phyloP scores from a whole-genome alignment of 805 yeast genomes.

The Metschnikowia matae region DNA sequence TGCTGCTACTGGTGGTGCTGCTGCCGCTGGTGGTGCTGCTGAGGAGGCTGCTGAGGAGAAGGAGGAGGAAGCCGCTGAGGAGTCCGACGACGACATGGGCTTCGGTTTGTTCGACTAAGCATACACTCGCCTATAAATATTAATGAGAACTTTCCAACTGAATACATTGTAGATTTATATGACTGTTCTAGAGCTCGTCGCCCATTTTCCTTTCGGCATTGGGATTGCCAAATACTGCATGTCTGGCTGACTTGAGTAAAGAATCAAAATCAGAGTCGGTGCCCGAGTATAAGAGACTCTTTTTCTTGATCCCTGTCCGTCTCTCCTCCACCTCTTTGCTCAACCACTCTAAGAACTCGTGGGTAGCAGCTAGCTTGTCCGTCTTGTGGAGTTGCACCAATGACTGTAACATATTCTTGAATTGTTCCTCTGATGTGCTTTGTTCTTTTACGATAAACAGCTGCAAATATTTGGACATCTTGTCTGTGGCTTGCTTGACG shows the following conservation, averaged over 20 bases:
- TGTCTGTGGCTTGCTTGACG: slow-evolving; percentile 20
- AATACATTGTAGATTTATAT: not conserved
- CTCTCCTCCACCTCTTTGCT: slow-evolving; percentile 37
- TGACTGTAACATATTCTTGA: slow-evolving; percentile 26
- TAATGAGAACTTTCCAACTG: slow-evolving; percentile 1
- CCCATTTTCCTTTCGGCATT: slow-evolving; percentile 58
- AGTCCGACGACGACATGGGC: slow-evolving; percentile 30
- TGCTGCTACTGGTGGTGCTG: slow-evolving; percentile 27
- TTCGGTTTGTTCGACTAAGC: slow-evolving; percentile 31
- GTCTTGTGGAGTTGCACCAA: slow-evolving; percentile 32
- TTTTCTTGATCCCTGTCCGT: slow-evolving; percentile 18
- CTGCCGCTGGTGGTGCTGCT: slow-evolving; percentile 24
- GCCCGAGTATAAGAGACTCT: slow-evolving; percentile 28
- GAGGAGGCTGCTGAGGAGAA: slow-evolving; percentile 26
- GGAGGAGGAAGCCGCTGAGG: slow-evolving; percentile 24
- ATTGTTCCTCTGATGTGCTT: slow-evolving; percentile 32
- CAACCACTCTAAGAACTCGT: slow-evolving; percentile 63
- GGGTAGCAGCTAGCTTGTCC: slow-evolving; percentile 23
- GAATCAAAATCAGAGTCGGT: slow-evolving; percentile 36
- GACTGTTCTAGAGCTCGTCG: slow-evolving; percentile 7
- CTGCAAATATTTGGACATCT: slow-evolving; percentile 38
- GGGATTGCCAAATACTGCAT: slow-evolving; percentile 73
- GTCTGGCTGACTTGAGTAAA: slow-evolving; percentile 45
- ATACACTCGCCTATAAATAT: slow-evolving; percentile 8
- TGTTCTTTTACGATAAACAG: slow-evolving; percentile 23